Evolutionary conservation across 192 early-diverging fungal genomes (phyloP).

Genomic region (Backusella circina): DNA sequence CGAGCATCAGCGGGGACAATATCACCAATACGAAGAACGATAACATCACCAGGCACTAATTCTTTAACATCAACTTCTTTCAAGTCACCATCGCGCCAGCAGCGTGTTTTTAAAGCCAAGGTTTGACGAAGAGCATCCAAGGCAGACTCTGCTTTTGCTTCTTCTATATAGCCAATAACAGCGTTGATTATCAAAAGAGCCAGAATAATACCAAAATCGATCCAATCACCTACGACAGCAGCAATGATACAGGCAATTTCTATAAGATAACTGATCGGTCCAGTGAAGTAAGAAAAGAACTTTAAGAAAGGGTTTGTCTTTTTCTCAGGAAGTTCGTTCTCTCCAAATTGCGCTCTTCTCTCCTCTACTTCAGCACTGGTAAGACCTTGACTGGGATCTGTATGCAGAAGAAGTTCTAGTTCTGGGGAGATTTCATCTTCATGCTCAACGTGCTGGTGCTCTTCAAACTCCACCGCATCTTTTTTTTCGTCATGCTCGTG

Average conservation of each 20-base stretch:
- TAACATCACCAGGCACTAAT: constrained; percentile 88
- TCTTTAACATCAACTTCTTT: constrained; percentile 67
- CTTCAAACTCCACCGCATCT: constrained; percentile 56
- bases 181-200: constrained; percentile 79
- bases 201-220: constrained; percentile 80
- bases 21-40: constrained; percentile 90
- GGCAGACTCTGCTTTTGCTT: constrained; percentile 85
- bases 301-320: constrained; percentile 84
- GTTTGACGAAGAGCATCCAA: constrained; percentile 90
- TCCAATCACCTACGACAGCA: constrained; percentile 63
- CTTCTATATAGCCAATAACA: constrained; percentile 86
- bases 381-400: constrained; percentile 76
- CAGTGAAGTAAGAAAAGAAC: constrained; percentile 83
- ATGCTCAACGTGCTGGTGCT: constrained; percentile 72
- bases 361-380: constrained; percentile 69
- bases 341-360: constrained; percentile 72
- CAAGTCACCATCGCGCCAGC: constrained; percentile 70
- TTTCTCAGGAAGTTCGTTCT: constrained; percentile 79
- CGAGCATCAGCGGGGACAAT: constrained; percentile 92
- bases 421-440: constrained; percentile 78
- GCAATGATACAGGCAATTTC: constrained; percentile 86
- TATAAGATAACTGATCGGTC: constrained; percentile 88
- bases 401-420: constrained; percentile 74
- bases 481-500: constrained; percentile 37
- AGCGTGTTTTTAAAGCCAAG: constrained; percentile 79